Conservation (phyloP, 129 eudicot species). For the Ambrosia trifida region DNA sequence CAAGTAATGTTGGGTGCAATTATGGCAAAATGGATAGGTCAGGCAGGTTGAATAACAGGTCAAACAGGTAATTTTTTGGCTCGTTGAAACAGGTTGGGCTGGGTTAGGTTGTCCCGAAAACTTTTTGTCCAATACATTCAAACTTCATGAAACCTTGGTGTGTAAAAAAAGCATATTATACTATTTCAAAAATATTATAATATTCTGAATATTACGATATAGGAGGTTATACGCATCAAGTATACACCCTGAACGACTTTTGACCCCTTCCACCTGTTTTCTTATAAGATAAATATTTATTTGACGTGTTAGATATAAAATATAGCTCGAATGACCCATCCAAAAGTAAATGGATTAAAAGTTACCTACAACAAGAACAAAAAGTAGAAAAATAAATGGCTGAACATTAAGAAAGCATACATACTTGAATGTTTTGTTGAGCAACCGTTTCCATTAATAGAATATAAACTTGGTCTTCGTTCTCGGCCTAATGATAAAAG, state of each 20-base stretch:
- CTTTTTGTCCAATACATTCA: neutral
- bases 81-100: neutral
- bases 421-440: constrained; percentile 51
- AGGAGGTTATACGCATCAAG: neutral
- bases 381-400: neutral
- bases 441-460: constrained; percentile 51
- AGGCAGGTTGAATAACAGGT: neutral
- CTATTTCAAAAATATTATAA: neutral
- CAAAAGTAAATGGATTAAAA: neutral
- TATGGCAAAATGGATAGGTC: neutral
- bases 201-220: neutral
- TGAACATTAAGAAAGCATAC: constrained; percentile 2
- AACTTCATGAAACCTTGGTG: neutral
- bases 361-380: neutral
- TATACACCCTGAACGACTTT: neutral
- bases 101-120: neutral
- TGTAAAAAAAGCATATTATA: neutral
- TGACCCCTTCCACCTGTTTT: neutral
- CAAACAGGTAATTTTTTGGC: neutral
- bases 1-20: constrained; percentile 76
- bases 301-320: neutral
- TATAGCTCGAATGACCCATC: neutral
- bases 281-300: neutral
- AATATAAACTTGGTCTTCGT: constrained; percentile 42
- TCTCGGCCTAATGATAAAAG: constrained; percentile 60